These are phyloP conservation scores for Tricladium varicosporioides DNA, from an alignment of 2,329 filamentous ascomycete genomes.

Conservation along the genomic window DNA sequence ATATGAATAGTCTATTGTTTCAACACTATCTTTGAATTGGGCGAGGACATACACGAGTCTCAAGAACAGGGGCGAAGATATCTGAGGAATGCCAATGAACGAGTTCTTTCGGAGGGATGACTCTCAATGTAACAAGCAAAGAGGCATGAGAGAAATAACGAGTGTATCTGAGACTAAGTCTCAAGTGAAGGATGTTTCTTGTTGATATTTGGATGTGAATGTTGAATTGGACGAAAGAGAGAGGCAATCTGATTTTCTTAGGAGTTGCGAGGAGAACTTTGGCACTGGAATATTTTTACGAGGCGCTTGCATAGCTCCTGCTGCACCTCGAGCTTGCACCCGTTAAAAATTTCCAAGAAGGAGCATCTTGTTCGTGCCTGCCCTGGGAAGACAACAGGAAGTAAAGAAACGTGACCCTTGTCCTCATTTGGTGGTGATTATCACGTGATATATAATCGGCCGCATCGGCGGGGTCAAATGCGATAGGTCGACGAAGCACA, in stretches of 20 bases:
- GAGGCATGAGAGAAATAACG: constrained; percentile 1
- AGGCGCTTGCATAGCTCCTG: background rate
- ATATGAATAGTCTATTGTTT: background rate
- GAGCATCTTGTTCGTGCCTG: background rate
- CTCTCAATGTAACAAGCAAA: constrained; percentile 2
- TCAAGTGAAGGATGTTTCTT: background rate
- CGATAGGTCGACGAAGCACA: constrained; percentile 17
- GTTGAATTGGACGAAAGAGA: background rate
- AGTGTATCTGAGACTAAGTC: background rate
- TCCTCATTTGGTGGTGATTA: background rate
- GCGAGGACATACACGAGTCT: background rate
- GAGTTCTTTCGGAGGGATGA: background rate
- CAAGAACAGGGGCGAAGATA: background rate
- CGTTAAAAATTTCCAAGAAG: background rate
- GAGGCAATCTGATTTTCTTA: background rate
- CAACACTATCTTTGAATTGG: background rate
- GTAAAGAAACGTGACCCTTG: background rate
- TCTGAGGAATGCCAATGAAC: background rate
- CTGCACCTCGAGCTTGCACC: background rate
- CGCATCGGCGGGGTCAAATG: constrained; percentile 5
- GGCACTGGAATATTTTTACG: background rate
- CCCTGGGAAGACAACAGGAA: background rate
- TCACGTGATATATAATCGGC: constrained; percentile 3
- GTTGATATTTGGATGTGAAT: background rate
- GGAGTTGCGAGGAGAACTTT: background rate